Percentiles rank a stretch among this genome's conserved stretches.
These are phyloP conservation scores for Dictyostelium purpureum DNA, from an alignment of 78 protist genomes.

Conservation along the genomic window DNA sequence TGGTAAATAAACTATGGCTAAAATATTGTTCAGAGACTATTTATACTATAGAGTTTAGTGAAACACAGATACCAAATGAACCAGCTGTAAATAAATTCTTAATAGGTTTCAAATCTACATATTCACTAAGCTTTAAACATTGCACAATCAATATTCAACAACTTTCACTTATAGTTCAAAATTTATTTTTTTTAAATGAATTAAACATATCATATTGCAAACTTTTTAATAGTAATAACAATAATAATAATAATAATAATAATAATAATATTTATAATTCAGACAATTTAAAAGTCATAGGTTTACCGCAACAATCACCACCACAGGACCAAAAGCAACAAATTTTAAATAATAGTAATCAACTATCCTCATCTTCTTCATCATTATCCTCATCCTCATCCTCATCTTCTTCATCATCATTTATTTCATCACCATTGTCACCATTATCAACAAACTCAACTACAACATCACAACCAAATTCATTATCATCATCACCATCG, in stretches of 20 bases:
- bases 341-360: not conserved
- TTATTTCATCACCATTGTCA: too few species aligned
- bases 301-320: not conserved
- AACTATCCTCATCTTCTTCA: not conserved
- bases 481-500: too few species aligned
- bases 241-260: not conserved
- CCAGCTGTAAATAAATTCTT: not conserved
- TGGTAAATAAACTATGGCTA: conserved; percentile 10
- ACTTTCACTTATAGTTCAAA: not conserved
- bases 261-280: not conserved
- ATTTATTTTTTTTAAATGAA: not conserved
- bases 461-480: too few species aligned
- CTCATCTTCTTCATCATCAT: not conserved
- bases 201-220: conserved; percentile 42
- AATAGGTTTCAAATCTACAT: not conserved
- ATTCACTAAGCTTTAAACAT: conserved; percentile 6
- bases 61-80: not conserved
- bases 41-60: not conserved
- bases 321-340: not conserved
- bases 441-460: too few species aligned
- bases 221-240: conserved; percentile 1
- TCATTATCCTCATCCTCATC: not conserved
- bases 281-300: not conserved
- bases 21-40: conserved; percentile 1
- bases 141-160: conserved; percentile 5